phyloP scores from a whole-genome alignment of 257 asterid species.

The Vinca minor region DNA sequence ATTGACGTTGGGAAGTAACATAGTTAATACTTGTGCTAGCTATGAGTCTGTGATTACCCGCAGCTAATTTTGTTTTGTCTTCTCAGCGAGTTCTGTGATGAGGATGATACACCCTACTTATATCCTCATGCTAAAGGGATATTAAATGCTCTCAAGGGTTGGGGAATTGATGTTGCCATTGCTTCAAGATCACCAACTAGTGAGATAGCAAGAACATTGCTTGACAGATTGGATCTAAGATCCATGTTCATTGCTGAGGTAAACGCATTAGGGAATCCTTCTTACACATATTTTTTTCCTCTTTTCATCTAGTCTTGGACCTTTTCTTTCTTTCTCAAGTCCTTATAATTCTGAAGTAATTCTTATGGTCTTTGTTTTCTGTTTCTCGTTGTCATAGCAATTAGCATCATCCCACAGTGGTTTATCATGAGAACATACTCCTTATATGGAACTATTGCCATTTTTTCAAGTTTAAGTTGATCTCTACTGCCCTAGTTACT shows the following conservation, averaged over 20 bases:
- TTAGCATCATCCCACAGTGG: background rate
- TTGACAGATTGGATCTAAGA: constrained; percentile 19
- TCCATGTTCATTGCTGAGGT: constrained; percentile 30
- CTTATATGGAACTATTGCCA: background rate
- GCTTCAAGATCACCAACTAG: constrained; percentile 32
- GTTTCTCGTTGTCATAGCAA: background rate
- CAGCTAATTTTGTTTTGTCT: background rate
- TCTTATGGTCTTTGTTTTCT: constrained; percentile 2
- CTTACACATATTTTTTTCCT: background rate
- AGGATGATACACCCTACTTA: constrained; percentile 16
- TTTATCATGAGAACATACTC: background rate
- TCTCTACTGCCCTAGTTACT: background rate
- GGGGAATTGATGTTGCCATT: constrained; percentile 24
- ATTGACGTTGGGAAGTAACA: background rate
- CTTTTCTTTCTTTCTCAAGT: background rate
- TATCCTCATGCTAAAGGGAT: constrained; percentile 30
- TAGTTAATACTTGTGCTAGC: background rate
- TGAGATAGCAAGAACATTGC: constrained; percentile 22
- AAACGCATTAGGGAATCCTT: background rate
- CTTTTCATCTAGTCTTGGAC: background rate
- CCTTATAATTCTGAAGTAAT: background rate
- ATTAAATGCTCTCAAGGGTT: constrained; percentile 21
- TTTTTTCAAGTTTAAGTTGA: constrained; percentile 3
- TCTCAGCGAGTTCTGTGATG: constrained; percentile 19
- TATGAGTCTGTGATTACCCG: background rate